phyloP scores from a whole-genome alignment of 768 basidiomycete genomes.

The Candolleomyces eurysporus region DNA sequence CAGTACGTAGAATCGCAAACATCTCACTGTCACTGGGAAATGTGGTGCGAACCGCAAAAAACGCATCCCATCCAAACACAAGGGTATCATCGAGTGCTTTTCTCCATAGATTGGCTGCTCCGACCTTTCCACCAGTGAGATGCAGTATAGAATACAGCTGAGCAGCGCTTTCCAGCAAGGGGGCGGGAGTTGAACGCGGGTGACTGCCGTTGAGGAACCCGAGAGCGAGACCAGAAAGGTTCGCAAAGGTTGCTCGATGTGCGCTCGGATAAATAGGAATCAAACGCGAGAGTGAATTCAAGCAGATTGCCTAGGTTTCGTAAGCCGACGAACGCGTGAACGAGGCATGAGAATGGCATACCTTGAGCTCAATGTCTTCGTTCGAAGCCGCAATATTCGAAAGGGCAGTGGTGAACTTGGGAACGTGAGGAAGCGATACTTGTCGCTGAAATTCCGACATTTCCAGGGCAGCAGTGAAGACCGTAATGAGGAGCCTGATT shows the following conservation, averaged over 20 bases:
- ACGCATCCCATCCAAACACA: constrained; percentile 61
- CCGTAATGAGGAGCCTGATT: constrained; percentile 58
- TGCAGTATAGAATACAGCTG: constrained; percentile 62
- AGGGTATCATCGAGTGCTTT: constrained; percentile 73
- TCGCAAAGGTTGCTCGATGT: constrained; percentile 52
- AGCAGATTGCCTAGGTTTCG: constrained; percentile 39
- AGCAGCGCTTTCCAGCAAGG: constrained; percentile 48
- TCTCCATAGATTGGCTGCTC: constrained; percentile 68
- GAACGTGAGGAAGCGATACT: constrained; percentile 64
- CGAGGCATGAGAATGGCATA: constrained; percentile 21
- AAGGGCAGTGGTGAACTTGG: constrained; percentile 65
- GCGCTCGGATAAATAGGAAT: constrained; percentile 66
- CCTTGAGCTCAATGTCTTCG: constrained; percentile 52
- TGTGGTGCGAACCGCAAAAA: constrained; percentile 57
- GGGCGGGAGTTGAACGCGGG: constrained; percentile 36
- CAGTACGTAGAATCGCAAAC: not conserved
- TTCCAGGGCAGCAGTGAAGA: constrained; percentile 60
- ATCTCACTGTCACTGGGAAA: constrained; percentile 47
- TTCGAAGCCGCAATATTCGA: constrained; percentile 54
- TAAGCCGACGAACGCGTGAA: not conserved
- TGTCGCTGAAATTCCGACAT: constrained; percentile 83
- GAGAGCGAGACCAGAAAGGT: constrained; percentile 53
- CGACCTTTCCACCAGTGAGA: constrained; percentile 77
- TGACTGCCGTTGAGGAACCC: constrained; percentile 55
- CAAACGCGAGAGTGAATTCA: constrained; percentile 52